Conservation (phyloP, 2,329 filamentous ascomycete species). For the Monilinia polystroma region DNA sequence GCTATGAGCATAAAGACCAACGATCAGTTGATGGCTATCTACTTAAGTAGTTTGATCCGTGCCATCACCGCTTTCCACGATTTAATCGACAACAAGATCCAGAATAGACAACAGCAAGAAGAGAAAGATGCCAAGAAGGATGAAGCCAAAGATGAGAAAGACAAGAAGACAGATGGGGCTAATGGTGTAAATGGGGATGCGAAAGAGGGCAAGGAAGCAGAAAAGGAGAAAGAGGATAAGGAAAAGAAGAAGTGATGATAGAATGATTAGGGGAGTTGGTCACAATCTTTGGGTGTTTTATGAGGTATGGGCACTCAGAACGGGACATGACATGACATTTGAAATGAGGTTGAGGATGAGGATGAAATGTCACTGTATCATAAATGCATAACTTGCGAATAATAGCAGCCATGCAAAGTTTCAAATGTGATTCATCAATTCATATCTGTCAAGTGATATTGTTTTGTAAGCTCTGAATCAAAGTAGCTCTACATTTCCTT, state of each 20-base stretch:
- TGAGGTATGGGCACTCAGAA: constrained; percentile 27
- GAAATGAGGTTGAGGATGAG: constrained; percentile 12
- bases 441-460: not conserved
- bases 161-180: constrained; percentile 58
- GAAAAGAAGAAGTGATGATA: constrained; percentile 47
- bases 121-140: constrained; percentile 84
- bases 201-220: constrained; percentile 50
- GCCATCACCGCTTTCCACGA: constrained; percentile 99
- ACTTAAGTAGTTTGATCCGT: constrained; percentile 91
- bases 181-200: constrained; percentile 54
- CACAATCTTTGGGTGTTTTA: constrained; percentile 33
- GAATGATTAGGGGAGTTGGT: constrained; percentile 29
- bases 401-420: constrained; percentile 27
- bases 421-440: not conserved
- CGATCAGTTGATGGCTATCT: constrained; percentile 98
- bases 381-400: constrained; percentile 38
- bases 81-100: constrained; percentile 99
- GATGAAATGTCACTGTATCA: constrained; percentile 39
- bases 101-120: constrained; percentile 95
- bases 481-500: not conserved
- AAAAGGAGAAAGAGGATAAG: constrained; percentile 57
- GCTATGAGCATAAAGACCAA: constrained; percentile 99
- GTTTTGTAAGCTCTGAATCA: not conserved
- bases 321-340: constrained; percentile 13
- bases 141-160: constrained; percentile 58